phyloP scores from a whole-genome alignment of 805 yeast genomes.

The Candida fluviatilis region DNA sequence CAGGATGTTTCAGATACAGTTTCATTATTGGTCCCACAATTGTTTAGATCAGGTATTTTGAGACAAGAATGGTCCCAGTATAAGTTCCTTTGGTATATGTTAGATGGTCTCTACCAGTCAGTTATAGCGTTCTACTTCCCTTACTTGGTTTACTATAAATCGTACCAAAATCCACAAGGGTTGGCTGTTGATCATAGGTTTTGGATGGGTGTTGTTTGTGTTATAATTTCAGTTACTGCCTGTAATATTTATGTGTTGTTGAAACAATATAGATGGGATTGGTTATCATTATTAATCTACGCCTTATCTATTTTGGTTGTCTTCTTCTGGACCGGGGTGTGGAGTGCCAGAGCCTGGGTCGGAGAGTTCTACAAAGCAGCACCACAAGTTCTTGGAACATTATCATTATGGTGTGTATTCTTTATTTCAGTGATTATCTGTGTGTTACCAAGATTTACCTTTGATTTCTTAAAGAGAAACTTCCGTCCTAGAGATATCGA shows the following conservation, averaged over 20 bases:
- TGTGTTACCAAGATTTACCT: constrained; percentile 57
- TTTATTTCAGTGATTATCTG: constrained; percentile 53
- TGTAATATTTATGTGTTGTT: constrained; percentile 64
- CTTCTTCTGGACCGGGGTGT: constrained; percentile 77
- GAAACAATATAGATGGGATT: constrained; percentile 77
- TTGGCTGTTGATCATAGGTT: constrained; percentile 59
- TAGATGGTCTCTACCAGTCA: constrained; percentile 71
- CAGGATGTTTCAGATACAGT: constrained; percentile 70
- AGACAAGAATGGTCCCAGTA: constrained; percentile 57
- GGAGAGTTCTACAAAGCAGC: constrained; percentile 65
- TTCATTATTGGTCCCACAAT: constrained; percentile 64
- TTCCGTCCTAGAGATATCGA: constrained; percentile 67
- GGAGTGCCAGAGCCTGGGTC: constrained; percentile 53
- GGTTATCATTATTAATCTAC: constrained; percentile 52
- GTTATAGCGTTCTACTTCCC: constrained; percentile 66
- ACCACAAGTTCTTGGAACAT: constrained; percentile 55
- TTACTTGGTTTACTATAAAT: constrained; percentile 47
- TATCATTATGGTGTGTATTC: constrained; percentile 61
- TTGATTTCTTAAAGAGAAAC: constrained; percentile 46
- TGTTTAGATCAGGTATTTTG: constrained; percentile 64
- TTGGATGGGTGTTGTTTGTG: constrained; percentile 64
- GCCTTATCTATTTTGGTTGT: constrained; percentile 54
- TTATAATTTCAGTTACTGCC: constrained; percentile 57
- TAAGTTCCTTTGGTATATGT: constrained; percentile 59
- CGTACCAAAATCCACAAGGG: constrained; percentile 49